phyloP scores from a whole-genome alignment of 805 yeast species.

The Spathaspora sp. region DNA sequence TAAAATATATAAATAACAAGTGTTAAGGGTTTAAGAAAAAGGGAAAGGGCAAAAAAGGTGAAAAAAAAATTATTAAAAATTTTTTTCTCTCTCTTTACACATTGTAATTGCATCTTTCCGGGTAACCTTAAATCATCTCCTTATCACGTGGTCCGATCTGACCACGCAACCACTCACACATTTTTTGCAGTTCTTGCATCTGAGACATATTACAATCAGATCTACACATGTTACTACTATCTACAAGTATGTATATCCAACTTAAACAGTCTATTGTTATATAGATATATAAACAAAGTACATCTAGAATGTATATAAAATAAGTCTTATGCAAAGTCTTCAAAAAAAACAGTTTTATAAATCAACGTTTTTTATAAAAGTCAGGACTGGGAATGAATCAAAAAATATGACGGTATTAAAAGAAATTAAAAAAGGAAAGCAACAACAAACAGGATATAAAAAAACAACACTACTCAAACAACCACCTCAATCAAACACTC shows the following conservation, averaged over 20 bases:
- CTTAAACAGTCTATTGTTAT: too few relatives aligned
- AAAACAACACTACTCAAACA: background rate
- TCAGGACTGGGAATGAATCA: background rate
- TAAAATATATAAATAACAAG: background rate
- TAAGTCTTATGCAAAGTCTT: background rate
- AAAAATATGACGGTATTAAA: background rate
- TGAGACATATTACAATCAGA: background rate
- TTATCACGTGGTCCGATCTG: background rate
- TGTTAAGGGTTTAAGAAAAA: background rate
- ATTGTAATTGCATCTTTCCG: background rate
- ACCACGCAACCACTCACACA: too few relatives aligned
- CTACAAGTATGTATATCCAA: background rate
- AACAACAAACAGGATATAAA: background rate
- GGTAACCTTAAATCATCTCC: background rate
- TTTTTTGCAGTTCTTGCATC: background rate
- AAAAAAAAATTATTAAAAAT: background rate
- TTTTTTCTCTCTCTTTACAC: background rate
- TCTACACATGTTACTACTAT: too few relatives aligned
- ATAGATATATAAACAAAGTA: background rate
- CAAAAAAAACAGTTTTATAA: conserved; percentile 2
- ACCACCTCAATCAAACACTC: conserved; percentile 19
- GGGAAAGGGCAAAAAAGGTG: background rate
- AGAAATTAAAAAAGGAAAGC: background rate
- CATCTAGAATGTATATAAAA: background rate
- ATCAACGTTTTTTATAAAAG: conserved; percentile 1